A percentile compares a stretch with the other conserved stretches of the same genome.
Conservation (phyloP, 2,329 filamentous ascomycete genomes). For the Piedraia hortae region DNA sequence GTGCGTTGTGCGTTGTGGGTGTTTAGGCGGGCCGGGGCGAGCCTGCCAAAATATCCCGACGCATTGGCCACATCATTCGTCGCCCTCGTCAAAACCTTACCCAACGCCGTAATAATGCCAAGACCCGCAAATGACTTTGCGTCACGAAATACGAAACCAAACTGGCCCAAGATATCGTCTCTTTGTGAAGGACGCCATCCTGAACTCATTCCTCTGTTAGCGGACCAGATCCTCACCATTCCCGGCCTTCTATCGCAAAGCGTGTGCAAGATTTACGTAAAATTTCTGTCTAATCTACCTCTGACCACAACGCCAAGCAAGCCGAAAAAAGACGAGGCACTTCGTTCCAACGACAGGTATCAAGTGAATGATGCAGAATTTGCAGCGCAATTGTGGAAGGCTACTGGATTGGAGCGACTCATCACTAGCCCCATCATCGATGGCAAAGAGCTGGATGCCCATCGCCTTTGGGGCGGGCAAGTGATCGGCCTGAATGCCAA, state of each 20-base stretch:
- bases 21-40: too few relatives aligned
- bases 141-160: too few relatives aligned
- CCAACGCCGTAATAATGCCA: too few relatives aligned
- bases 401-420: conserved; percentile 44
- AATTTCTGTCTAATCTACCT: conserved; percentile 42
- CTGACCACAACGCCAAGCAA: conserved; percentile 51
- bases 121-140: too few relatives aligned
- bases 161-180: too few relatives aligned
- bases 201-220: too few relatives aligned
- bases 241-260: conserved; percentile 46
- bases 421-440: conserved; percentile 15
- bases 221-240: conserved; percentile 43
- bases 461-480: conserved; percentile 44
- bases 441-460: conserved; percentile 8
- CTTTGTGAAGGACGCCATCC: too few relatives aligned
- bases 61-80: too few relatives aligned
- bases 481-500: conserved; percentile 66
- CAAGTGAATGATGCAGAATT: conserved; percentile 54
- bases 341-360: conserved; percentile 71
- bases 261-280: conserved; percentile 49
- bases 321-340: conserved; percentile 54
- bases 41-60: too few relatives aligned
- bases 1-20: too few relatives aligned
- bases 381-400: conserved; percentile 46
- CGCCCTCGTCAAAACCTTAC: too few relatives aligned